Percentiles rank a stretch among this genome's conserved stretches.
These are phyloP conservation scores for Aureobasidium uvarum DNA, from an alignment of 2,329 filamentous ascomycete species.

Conservation along the genomic window DNA sequence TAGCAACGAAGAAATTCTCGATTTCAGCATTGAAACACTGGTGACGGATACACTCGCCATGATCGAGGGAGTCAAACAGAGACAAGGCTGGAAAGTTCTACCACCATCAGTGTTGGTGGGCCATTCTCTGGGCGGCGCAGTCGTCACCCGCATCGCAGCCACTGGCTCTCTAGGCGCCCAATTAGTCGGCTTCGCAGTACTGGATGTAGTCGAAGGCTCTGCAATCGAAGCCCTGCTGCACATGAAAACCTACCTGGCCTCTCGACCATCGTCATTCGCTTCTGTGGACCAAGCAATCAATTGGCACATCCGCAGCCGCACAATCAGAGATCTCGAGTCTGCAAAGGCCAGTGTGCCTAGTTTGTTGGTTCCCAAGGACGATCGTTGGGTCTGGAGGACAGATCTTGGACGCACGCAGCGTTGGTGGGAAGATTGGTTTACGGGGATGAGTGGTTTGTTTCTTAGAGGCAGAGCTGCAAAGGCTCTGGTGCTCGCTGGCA, in stretches of 20 bases:
- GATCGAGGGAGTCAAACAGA: conserved; percentile 62
- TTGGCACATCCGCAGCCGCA: conserved; percentile 89
- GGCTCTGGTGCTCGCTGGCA: conserved; percentile 79
- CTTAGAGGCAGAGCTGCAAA: conserved; percentile 78
- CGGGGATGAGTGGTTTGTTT: conserved; percentile 84
- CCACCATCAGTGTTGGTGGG: conserved; percentile 81
- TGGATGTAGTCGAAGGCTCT: conserved; percentile 93
- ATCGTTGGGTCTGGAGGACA: conserved; percentile 67
- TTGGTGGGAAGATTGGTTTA: conserved; percentile 95
- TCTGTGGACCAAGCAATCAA: conserved; percentile 77
- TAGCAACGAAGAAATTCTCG: conserved; percentile 45
- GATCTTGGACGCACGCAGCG: conserved; percentile 78
- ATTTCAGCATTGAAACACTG: conserved; percentile 72
- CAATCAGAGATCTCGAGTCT: conserved; percentile 78
- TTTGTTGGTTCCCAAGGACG: conserved; percentile 54
- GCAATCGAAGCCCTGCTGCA: conserved; percentile 91
- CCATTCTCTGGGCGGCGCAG: conserved; percentile 88
- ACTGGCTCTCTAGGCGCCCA: conserved; percentile 61
- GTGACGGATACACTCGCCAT: conserved; percentile 69
- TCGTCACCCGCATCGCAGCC: conserved; percentile 79
- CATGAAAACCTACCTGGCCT: conserved; percentile 89
- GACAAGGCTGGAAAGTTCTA: conserved; percentile 69
- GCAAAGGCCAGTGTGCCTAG: conserved; percentile 85
- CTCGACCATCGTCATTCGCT: conserved; percentile 74
- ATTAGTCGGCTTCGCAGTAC: conserved; percentile 79